A percentile compares a stretch with the other conserved stretches of the same genome.
These are phyloP conservation scores for Kregervanrija delftensis DNA, from an alignment of 805 yeast genomes.

Conservation along the genomic window DNA sequence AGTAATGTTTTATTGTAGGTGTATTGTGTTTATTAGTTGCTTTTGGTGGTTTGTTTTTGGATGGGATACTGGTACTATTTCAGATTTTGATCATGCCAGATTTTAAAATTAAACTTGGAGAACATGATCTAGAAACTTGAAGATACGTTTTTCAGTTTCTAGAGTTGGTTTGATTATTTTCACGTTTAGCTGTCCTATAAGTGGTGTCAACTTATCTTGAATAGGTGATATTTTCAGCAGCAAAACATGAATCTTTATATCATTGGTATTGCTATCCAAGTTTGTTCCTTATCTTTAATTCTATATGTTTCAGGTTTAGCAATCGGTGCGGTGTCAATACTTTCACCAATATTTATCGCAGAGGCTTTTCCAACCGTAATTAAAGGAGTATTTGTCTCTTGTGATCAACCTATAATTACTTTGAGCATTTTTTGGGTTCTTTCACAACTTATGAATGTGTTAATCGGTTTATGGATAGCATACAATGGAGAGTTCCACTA, in stretches of 20 bases:
- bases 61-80: constrained; percentile 72
- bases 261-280: constrained; percentile 53
- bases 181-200: constrained; percentile 65
- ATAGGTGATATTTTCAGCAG: constrained; percentile 54
- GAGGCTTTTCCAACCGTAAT: constrained; percentile 62
- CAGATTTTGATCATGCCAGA: constrained; percentile 62
- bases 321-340: constrained; percentile 45
- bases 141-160: constrained; percentile 36
- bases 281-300: constrained; percentile 48
- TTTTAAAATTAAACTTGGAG: constrained; percentile 47
- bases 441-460: constrained; percentile 58
- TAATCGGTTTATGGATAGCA: constrained; percentile 34
- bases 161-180: constrained; percentile 58
- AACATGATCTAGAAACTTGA: constrained; percentile 28
- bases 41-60: constrained; percentile 77
- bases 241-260: constrained; percentile 47
- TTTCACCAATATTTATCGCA: constrained; percentile 50
- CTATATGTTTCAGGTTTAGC: constrained; percentile 50
- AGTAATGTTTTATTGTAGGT: too few relatives aligned
- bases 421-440: constrained; percentile 65
- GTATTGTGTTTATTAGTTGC: constrained; percentile 49
- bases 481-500: constrained; percentile 62
- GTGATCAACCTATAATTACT: constrained; percentile 62
- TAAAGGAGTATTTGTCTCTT: constrained; percentile 63
- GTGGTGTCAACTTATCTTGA: constrained; percentile 52